A percentile compares a stretch with the other conserved stretches of the same genome.
These are phyloP conservation scores for Fusarium keratoplasticum DNA, from an alignment of 2,329 filamentous ascomycete genomes.

Conservation along the genomic window DNA sequence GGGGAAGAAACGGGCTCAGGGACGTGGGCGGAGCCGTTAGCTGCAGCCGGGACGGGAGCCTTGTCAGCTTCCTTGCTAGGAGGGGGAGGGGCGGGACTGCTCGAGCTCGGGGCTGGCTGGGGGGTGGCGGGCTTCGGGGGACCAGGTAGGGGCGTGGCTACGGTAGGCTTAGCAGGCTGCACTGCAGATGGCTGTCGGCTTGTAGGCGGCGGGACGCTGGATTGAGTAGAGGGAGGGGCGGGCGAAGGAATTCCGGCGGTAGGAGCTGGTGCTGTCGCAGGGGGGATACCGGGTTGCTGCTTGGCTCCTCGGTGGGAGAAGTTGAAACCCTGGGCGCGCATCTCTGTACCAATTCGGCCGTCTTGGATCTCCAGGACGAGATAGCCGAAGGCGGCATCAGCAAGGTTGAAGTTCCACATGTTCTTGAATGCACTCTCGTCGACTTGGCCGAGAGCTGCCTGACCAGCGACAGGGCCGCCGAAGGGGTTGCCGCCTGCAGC, in stretches of 20 bases:
- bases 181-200: constrained; percentile 53
- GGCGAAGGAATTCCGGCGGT: constrained; percentile 49
- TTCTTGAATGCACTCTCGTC: constrained; percentile 99
- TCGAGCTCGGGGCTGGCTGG: constrained; percentile 60
- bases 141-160: constrained; percentile 50
- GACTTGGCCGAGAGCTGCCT: constrained; percentile 82
- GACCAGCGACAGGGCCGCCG: constrained; percentile 82
- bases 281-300: constrained; percentile 63
- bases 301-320: constrained; percentile 96
- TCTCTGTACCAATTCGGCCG: constrained; percentile 96
- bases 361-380: constrained; percentile 95
- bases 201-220: constrained; percentile 47
- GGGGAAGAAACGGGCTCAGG: constrained; percentile 67
- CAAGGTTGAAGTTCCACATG: constrained; percentile 99
- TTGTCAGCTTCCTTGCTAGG: constrained; percentile 68
- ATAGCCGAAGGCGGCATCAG: constrained; percentile 97
- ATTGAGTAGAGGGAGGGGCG: constrained; percentile 52
- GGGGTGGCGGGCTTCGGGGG: constrained; percentile 58
- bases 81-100: constrained; percentile 54
- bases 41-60: constrained; percentile 54
- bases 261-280: constrained; percentile 45
- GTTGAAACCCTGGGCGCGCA: constrained; percentile 99
- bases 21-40: constrained; percentile 66
- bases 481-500: constrained; percentile 98
- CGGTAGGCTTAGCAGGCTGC: constrained; percentile 57